A percentile compares a stretch with the other conserved stretches of the same genome.
Conservation (phyloP, 176 grass and related monocot species). For the Tillandsia leiboldiana region DNA sequence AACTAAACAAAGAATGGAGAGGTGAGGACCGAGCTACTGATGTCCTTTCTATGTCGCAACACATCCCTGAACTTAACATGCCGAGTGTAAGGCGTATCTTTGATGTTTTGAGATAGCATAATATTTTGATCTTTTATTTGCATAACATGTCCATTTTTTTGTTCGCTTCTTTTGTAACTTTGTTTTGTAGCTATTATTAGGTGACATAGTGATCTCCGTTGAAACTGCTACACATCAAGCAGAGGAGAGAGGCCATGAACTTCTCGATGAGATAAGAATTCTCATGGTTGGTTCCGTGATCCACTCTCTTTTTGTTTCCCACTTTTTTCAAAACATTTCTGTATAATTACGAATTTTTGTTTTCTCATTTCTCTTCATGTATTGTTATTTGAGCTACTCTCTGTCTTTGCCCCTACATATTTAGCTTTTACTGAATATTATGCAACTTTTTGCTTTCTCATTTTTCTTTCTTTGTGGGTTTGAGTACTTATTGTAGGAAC, state of each 20-base stretch:
- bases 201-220: slow-evolving; percentile 76
- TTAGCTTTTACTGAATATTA: no score
- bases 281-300: slow-evolving; percentile 47
- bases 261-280: slow-evolving; percentile 90
- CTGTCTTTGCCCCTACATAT: no score
- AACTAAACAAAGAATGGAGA: slow-evolving; percentile 87
- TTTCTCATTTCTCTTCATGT: no score
- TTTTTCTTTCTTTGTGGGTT: no score
- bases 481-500: no score
- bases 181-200: slow-evolving; percentile 61
- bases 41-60: slow-evolving; percentile 84
- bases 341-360: no score
- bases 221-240: slow-evolving; percentile 70
- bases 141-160: not conserved
- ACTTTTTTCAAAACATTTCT: not conserved
- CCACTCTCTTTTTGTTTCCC: slow-evolving; percentile 2
- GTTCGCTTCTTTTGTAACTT: slow-evolving; percentile 9
- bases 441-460: no score
- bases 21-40: slow-evolving; percentile 55
- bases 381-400: no score
- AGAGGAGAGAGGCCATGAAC: slow-evolving; percentile 57
- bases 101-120: not conserved
- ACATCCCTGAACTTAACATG: slow-evolving; percentile 56
- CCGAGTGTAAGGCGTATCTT: slow-evolving; percentile 43
- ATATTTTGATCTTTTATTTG: not conserved